A percentile compares a stretch with the other conserved stretches of the same genome.
These are phyloP conservation scores for Cadophora malorum DNA, from an alignment of 2,329 filamentous ascomycete species.

Conservation along the genomic window DNA sequence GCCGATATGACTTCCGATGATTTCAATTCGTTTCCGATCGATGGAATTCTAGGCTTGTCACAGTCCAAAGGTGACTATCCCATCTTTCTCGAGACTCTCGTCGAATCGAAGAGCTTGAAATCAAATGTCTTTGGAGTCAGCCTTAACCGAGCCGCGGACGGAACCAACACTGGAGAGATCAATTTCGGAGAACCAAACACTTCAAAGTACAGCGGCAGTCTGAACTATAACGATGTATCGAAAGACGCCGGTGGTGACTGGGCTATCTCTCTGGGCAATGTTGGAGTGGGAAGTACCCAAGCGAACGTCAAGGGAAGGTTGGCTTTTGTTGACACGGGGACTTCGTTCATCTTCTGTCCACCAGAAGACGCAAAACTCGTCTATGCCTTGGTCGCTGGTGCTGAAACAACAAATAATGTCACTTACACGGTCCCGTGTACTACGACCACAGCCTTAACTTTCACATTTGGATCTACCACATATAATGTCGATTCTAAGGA, in stretches of 20 bases:
- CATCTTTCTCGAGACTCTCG: slow-evolving; percentile 71
- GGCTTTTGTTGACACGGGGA: slow-evolving; percentile 85
- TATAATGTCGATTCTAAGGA: slow-evolving; percentile 74
- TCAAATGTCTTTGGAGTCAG: slow-evolving; percentile 75
- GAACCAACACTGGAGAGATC: slow-evolving; percentile 74
- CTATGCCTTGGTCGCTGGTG: slow-evolving; percentile 68
- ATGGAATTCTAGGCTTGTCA: slow-evolving; percentile 84
- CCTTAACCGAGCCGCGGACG: slow-evolving; percentile 70
- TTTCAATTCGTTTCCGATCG: slow-evolving; percentile 81
- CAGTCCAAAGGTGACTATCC: slow-evolving; percentile 62
- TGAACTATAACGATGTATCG: slow-evolving; percentile 67
- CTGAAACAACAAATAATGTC: slow-evolving; percentile 60
- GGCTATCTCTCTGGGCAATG: slow-evolving; percentile 74
- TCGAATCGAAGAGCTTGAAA: slow-evolving; percentile 60
- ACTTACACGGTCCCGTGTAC: slow-evolving; percentile 78
- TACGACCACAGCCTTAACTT: slow-evolving; percentile 62
- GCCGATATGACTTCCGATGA: slow-evolving; percentile 74
- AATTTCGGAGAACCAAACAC: slow-evolving; percentile 76
- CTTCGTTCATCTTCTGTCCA: slow-evolving; percentile 79
- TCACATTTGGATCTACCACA: slow-evolving; percentile 71
- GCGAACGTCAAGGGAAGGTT: slow-evolving; percentile 54
- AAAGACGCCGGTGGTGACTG: slow-evolving; percentile 63
- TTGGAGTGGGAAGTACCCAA: slow-evolving; percentile 66
- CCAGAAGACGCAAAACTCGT: slow-evolving; percentile 68
- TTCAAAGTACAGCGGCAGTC: slow-evolving; percentile 69